Percentiles rank a stretch among this genome's conserved stretches.
Evolutionary conservation across 2,329 filamentous ascomycete species (phyloP).

Genomic region (Hypoxylon sp.): DNA sequence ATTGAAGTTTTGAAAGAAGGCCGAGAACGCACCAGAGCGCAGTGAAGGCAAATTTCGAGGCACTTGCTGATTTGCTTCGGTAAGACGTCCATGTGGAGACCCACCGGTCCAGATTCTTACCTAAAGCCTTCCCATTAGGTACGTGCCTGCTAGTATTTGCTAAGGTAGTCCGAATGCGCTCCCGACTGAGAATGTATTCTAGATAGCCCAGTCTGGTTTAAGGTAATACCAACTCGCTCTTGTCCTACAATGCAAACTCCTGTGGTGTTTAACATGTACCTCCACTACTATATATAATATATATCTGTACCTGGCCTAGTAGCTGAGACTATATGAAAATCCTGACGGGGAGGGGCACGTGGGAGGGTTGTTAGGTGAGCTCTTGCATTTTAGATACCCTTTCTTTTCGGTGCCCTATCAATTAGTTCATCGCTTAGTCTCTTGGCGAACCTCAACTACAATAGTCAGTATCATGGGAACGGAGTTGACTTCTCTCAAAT

Average conservation of each 20-base stretch:
- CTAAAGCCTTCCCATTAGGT: slow-evolving; percentile 6
- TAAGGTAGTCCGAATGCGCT: slow-evolving; percentile 6
- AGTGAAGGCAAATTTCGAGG: slow-evolving; percentile 33
- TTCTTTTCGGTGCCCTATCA: slow-evolving; percentile 27
- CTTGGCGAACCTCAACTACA: slow-evolving; percentile 26
- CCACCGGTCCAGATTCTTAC: slow-evolving; percentile 36
- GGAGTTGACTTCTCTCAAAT: slow-evolving; percentile 9
- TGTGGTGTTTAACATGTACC: neutral
- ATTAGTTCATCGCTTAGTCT: slow-evolving; percentile 3
- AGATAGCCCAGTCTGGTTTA: neutral
- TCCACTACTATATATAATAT: neutral
- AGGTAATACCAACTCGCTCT: neutral
- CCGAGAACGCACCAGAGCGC: slow-evolving; percentile 37
- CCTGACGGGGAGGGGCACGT: slow-evolving; percentile 21
- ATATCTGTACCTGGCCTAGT: neutral
- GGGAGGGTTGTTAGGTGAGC: slow-evolving; percentile 6
- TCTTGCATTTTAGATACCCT: slow-evolving; percentile 7
- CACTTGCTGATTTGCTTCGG: slow-evolving; percentile 36
- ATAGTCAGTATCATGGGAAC: slow-evolving; percentile 19
- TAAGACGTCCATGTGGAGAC: slow-evolving; percentile 29
- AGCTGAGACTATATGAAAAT: slow-evolving; percentile 11
- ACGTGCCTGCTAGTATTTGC: neutral
- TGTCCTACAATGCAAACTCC: neutral
- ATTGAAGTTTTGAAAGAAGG: slow-evolving; percentile 29
- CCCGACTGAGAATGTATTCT: neutral